Base-by-base conservation (phyloP, 371 early-diverging fungal genomes). In the Apophysomyces trapeziformis region DNA sequence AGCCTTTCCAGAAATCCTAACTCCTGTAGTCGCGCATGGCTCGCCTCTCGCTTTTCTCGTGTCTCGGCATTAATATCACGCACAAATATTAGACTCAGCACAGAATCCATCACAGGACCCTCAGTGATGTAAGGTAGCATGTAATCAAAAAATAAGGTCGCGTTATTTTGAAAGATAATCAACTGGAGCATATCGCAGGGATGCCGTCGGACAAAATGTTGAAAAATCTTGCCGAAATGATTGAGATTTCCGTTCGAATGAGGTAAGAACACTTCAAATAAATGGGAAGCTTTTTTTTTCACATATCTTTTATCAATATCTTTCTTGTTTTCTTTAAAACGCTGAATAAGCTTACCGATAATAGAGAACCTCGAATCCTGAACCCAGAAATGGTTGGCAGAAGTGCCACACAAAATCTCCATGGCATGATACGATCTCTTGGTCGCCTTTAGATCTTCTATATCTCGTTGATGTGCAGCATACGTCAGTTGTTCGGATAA, bases 341-440 rank as follows among this genome's bases (percentile, higher is more conserved):
- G 32, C 32, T 26, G 32, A 26, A 26, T 26, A 26, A 0, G 6
- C 62, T 68, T 76, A 76, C 78, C 75, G 69, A 82, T 82, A 8
- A 63, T 68, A 41, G 73, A 58, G 32, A 75, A 77, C 56, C 72
- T 67, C 7, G 75, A 62, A 61, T 78, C 74, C 47, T 77, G 75
- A 11, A 82, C 62, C 74, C 74, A 74, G 50, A 74, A 46, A 68
- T 82, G 79, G 67, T 78, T 77, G 43, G 74, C 71, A 21, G 76
- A 73, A 11, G 75, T 72, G 21, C 79, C 79, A 47, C 75, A 77
- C 36, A 82, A 43, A n/a, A 82, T 46, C 58, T 82, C 82, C 82
- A 79, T 82, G 37, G 79, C 82, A 68, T 79, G 79, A 65, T 79
- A 79, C 0, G 82, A 82, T 65, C 79, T 61, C 63, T 79, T 79